Base-by-base conservation (phyloP, 495 filamentous ascomycete species). In the Pyronema omphalodes region DNA sequence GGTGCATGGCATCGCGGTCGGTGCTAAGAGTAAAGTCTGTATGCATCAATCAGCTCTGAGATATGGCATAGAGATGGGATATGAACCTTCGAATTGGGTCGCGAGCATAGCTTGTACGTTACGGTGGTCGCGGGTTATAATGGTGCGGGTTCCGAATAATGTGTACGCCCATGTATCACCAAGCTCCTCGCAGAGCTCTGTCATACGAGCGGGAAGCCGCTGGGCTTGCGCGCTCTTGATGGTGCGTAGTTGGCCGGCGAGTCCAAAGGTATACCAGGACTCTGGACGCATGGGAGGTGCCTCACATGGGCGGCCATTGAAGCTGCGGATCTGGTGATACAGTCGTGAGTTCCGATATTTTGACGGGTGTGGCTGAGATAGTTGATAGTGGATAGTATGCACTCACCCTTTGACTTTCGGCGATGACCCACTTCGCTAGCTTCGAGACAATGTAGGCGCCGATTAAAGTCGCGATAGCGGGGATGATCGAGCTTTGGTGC, bases 21-120 rank as follows among this genome's bases (percentile, higher is more conserved):
- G 50, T 17, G 51, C 62, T 57, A 39, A 75, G 55, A 61, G 70
- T 66, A 36, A 51, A 48, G 18, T 54, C 47, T 52, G 44, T 23
- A 47, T 47, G 17, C 1, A 41, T 6, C 9, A 1, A 15, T 47
- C 18, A 47, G 44, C 44, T 9, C 44, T 3, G 15, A 34, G n/a
- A 43, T 15, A 6, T n/a, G 9, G 15, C 12, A 23, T 4, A 4
- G 44, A 11, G 0, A 8, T 23, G n/a, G 12, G 35, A 29, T 72
- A 67, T 54, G 74, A 83, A 53, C 81, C 76, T 15, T 74, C 62
- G 64, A 85, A 94, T 58, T 93, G 81, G 0, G 79, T 82, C 0
- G 86, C 84, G 1, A 94, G 72, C 7, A 94, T 69, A 0, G 86
- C 80, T 62, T 94, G 87, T 15, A 77, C 75, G 41, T 79, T 79